A percentile compares a stretch with the other conserved stretches of the same genome.
phyloP scores from a whole-genome alignment of 805 yeast genomes.

The Komagataella pastoris region DNA sequence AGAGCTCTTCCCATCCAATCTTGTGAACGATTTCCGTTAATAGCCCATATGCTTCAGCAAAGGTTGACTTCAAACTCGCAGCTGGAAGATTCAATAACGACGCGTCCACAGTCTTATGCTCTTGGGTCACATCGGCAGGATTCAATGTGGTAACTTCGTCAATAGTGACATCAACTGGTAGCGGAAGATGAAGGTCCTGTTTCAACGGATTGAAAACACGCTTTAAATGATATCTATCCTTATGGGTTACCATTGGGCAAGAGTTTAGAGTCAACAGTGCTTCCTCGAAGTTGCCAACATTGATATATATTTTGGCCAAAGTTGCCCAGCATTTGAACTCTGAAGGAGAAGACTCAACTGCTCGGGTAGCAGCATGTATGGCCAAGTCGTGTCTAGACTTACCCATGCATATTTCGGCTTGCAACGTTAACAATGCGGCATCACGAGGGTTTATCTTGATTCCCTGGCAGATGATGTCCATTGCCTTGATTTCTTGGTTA shows the following conservation, averaged over 20 bases:
- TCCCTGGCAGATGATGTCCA: slow-evolving; percentile 37
- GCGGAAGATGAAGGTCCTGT: slow-evolving; percentile 56
- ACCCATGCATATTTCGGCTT: slow-evolving; percentile 41
- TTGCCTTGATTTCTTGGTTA: slow-evolving; percentile 49
- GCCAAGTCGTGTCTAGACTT: slow-evolving; percentile 45
- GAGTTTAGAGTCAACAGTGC: slow-evolving; percentile 64
- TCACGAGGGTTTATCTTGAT: slow-evolving; percentile 36
- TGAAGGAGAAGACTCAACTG: slow-evolving; percentile 63
- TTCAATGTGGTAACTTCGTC: slow-evolving; percentile 58
- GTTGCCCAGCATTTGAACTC: slow-evolving; percentile 66
- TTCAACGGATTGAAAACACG: slow-evolving; percentile 41
- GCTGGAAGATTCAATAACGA: slow-evolving; percentile 53
- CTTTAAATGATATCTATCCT: slow-evolving; percentile 49
- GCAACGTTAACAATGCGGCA: slow-evolving; percentile 37
- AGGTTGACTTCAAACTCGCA: slow-evolving; percentile 47
- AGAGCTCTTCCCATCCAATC: slow-evolving; percentile 62
- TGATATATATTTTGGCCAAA: slow-evolving; percentile 50
- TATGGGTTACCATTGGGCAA: slow-evolving; percentile 70
- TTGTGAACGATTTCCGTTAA: slow-evolving; percentile 51
- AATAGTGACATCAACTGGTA: slow-evolving; percentile 61
- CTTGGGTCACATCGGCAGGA: slow-evolving; percentile 49
- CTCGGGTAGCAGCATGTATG: slow-evolving; percentile 42
- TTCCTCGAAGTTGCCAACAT: slow-evolving; percentile 52
- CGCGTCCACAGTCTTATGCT: slow-evolving; percentile 54
- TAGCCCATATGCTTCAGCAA: slow-evolving; percentile 42